phyloP scores from a whole-genome alignment of 2,329 filamentous ascomycete genomes.

The Monosporascus cannonballus region DNA sequence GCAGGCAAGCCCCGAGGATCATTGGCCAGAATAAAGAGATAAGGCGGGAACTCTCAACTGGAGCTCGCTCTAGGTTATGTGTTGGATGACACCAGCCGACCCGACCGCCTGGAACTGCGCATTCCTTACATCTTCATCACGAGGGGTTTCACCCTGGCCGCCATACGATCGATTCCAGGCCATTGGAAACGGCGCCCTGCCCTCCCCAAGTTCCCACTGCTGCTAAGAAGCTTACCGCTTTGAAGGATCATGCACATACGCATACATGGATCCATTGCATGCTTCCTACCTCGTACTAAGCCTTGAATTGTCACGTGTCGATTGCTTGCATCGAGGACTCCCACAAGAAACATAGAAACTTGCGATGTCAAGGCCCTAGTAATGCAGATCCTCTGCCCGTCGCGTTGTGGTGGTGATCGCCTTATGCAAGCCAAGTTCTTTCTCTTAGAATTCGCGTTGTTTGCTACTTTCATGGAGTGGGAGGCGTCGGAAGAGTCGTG shows the following conservation, averaged over 20 bases:
- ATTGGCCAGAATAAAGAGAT: background rate
- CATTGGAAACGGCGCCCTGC: background rate
- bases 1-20: background rate
- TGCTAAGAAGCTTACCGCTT: background rate
- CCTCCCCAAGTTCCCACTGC: too few species aligned
- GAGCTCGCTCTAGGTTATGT: too few species aligned
- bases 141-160: background rate
- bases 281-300: background rate
- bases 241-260: background rate
- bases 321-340: background rate
- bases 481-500: too few species aligned
- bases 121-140: background rate
- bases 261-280: background rate
- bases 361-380: too few species aligned
- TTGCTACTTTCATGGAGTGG: background rate
- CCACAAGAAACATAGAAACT: too few species aligned
- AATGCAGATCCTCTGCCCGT: background rate
- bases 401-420: background rate
- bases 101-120: background rate
- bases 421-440: background rate
- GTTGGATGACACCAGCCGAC: background rate
- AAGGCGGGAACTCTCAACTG: too few species aligned
- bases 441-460: background rate
- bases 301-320: background rate
- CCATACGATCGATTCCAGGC: background rate